phyloP scores from a whole-genome alignment of 768 basidiomycete species.

The Dioszegia crocea region DNA sequence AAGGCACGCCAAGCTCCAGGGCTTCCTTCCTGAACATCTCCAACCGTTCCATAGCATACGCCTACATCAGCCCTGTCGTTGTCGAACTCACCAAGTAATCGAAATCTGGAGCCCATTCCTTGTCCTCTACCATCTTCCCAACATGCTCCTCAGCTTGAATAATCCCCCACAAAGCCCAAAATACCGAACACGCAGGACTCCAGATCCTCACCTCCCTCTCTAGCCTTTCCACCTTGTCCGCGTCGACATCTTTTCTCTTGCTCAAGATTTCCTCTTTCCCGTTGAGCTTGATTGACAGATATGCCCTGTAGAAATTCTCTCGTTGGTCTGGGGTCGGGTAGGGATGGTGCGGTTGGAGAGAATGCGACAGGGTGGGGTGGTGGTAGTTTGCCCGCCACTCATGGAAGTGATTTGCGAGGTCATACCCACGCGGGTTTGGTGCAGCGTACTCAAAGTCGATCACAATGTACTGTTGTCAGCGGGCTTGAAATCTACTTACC shows the following conservation, averaged over 20 bases:
- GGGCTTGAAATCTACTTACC: constrained; percentile 51
- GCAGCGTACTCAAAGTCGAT: constrained; percentile 98
- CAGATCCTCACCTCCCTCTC: constrained; percentile 78
- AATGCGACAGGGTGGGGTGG: constrained; percentile 54
- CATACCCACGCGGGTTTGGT: constrained; percentile 86
- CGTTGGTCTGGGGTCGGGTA: constrained; percentile 75
- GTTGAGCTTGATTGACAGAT: constrained; percentile 57
- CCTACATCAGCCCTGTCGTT: constrained; percentile 31
- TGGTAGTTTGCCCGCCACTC: constrained; percentile 94
- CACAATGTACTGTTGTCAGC: constrained; percentile 63
- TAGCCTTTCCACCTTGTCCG: constrained; percentile 58
- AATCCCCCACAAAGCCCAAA: constrained; percentile 94
- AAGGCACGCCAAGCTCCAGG: constrained; percentile 37
- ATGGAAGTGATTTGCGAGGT: constrained; percentile 94
- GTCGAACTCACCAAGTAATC: constrained; percentile 63
- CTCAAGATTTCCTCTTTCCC: constrained; percentile 28
- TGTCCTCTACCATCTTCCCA: constrained; percentile 49
- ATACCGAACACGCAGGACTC: constrained; percentile 83
- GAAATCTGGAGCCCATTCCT: constrained; percentile 61
- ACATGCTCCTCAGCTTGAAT: constrained; percentile 63
- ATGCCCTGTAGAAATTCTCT: constrained; percentile 77
- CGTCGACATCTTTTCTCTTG: constrained; percentile 45
- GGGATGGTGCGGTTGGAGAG: constrained; percentile 52
- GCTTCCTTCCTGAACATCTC: constrained; percentile 52
- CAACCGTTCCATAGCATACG: constrained; percentile 60